These are phyloP conservation scores for Wickerhamomyces canadensis DNA, from an alignment of 805 yeast genomes.

Conservation along the genomic window DNA sequence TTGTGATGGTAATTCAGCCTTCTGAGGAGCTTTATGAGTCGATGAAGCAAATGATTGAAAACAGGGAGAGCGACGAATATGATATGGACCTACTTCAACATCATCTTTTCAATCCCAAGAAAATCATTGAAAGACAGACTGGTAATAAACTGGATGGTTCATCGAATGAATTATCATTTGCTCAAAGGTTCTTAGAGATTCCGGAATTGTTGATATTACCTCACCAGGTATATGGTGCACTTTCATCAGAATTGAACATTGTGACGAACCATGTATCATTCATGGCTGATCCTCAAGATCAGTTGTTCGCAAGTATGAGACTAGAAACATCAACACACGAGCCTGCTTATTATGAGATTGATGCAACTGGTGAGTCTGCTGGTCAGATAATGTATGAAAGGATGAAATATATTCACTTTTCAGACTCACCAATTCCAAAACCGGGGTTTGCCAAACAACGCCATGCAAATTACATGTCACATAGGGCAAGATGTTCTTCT, in stretches of 20 bases:
- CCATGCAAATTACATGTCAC: constrained; percentile 9
- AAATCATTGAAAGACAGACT: constrained; percentile 13
- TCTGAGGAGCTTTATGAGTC: constrained; percentile 21
- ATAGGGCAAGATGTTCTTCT: constrained; percentile 13
- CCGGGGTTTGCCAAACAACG: constrained; percentile 43
- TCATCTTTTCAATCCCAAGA: constrained; percentile 26
- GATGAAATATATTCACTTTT: constrained; percentile 51
- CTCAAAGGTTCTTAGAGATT: constrained; percentile 8
- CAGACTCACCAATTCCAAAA: constrained; percentile 62
- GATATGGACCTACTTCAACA: constrained; percentile 51
- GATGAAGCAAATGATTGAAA: constrained; percentile 18
- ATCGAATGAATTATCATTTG: constrained; percentile 6
- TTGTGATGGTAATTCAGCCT: constrained; percentile 60
- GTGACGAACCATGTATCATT: constrained; percentile 34
- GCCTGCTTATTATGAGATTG: constrained; percentile 16
- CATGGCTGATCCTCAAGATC: constrained; percentile 38
- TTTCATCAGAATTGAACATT: constrained; percentile 42
- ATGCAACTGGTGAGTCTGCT: constrained; percentile 10
- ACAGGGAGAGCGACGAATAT: constrained; percentile 32
- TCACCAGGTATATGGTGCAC: constrained; percentile 43
- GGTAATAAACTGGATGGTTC: not conserved
- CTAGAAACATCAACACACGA: constrained; percentile 7
- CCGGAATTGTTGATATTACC: constrained; percentile 38
- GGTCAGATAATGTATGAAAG: constrained; percentile 21
- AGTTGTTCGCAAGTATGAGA: constrained; percentile 26